phyloP scores from a whole-genome alignment of 345 rosid genomes.

The Viola odorata region DNA sequence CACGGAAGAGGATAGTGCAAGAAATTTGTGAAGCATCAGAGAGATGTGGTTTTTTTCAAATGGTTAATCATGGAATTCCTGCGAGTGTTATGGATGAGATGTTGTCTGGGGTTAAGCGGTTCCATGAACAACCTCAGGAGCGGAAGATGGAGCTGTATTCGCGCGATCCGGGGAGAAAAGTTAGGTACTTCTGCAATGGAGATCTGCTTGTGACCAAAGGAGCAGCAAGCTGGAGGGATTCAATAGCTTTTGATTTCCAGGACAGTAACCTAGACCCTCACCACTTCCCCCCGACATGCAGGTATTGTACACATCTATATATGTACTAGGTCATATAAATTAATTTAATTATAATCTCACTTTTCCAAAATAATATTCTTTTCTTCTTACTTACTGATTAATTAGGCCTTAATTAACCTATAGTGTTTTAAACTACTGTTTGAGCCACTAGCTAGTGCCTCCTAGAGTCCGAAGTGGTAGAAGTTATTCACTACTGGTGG shows the following conservation, averaged over 20 bases:
- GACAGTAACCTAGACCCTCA: slow-evolving; percentile 36
- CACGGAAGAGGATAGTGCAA: slow-evolving; percentile 17
- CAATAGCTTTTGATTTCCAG: slow-evolving; percentile 35
- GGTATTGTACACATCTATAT: slow-evolving; percentile 29
- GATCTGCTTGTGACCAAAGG: slow-evolving; percentile 29
- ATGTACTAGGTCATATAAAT: background rate
- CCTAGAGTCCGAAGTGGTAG: too few species aligned
- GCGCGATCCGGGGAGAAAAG: slow-evolving; percentile 24
- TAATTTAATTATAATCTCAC: background rate
- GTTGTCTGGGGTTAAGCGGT: slow-evolving; percentile 24
- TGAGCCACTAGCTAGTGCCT: too few species aligned
- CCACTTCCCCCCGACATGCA: slow-evolving; percentile 32
- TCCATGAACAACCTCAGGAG: slow-evolving; percentile 44
- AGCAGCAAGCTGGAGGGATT: slow-evolving; percentile 47
- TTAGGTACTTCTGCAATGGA: slow-evolving; percentile 30
- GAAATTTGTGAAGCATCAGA: slow-evolving; percentile 30
- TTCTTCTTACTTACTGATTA: background rate
- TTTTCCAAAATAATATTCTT: background rate
- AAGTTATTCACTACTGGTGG: too few species aligned
- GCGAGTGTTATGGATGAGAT: slow-evolving; percentile 33
- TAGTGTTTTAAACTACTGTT: too few species aligned
- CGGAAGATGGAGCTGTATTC: slow-evolving; percentile 41
- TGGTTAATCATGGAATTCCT: slow-evolving; percentile 43
- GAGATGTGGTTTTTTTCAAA: slow-evolving; percentile 48
- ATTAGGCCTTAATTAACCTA: too few species aligned